Conservation (phyloP, 2,329 filamentous ascomycete species). For the Delphinella strobiligena region DNA sequence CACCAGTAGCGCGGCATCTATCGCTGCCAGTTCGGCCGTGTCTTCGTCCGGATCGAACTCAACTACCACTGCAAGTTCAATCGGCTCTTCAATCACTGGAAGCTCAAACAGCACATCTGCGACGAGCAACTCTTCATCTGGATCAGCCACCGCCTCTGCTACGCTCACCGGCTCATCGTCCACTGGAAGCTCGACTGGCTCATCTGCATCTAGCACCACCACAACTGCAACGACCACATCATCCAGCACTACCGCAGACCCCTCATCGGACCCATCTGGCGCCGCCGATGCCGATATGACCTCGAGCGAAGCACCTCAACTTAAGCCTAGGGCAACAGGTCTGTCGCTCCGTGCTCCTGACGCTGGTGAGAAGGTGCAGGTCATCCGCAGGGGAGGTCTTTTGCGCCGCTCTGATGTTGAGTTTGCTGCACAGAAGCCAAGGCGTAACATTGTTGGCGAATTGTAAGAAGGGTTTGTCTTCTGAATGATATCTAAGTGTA, state of each 20-base stretch:
- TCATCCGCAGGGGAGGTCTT: conserved; percentile 3
- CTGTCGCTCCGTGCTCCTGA: background rate
- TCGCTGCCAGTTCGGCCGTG: background rate
- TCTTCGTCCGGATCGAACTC: background rate
- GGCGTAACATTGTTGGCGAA: conserved; percentile 1
- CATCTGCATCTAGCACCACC: background rate
- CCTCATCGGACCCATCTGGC: background rate
- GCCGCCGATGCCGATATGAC: background rate
- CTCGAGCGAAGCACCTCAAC: background rate
- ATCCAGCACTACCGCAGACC: background rate
- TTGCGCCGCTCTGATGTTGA: conserved; percentile 3
- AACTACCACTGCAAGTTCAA: conserved; percentile 1
- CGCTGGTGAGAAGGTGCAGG: background rate
- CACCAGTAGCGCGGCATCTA: background rate
- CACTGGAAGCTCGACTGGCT: background rate
- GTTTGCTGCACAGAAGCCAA: conserved; percentile 1
- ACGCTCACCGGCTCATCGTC: background rate
- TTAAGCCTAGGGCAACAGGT: too few species aligned
- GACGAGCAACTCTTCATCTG: background rate
- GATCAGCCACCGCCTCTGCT: conserved; percentile 1
- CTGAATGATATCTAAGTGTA: too few species aligned
- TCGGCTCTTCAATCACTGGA: background rate
- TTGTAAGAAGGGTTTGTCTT: too few species aligned
- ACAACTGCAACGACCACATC: conserved; percentile 2
- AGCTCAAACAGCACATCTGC: too few species aligned